Base-by-base conservation (phyloP, 257 asterid genomes). In the Solanum neorickii region DNA sequence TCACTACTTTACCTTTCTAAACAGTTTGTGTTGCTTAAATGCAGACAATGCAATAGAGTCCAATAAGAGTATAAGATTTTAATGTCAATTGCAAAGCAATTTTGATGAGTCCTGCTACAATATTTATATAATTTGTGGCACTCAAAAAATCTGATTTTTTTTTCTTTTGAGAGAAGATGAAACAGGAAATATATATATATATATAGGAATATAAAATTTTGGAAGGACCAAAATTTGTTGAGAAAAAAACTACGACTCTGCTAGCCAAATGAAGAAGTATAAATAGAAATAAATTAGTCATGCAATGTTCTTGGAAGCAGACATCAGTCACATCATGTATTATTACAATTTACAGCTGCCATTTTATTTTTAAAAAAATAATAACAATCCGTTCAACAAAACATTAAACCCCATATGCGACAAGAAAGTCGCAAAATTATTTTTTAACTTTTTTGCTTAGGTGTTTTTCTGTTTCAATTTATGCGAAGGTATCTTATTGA, bases 301-400 rank as follows among this genome's bases (percentile, higher is more conserved):
- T 78, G 83, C 88, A 37, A 76, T 68, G 77, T 86, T 65, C 88
- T 37, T 25, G 86, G 87, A 88, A 89, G 83, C 76, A 76, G 70
- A 83, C 52, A 86, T 47, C 85, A 25, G 85, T 88, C 84, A 82
- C 90, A 73, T 21, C 75, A n/a, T 89, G 42, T 9, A 21, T 70
- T 52, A 46, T 14, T 75, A 89, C 27, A 59, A 59, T 59, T 21
- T 59, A 21, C 92, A 90, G 93, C 92, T 88, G 94, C 92, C 86
- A 76, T 56, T 20, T 18, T 56, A 60, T 13, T 12, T 10, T 9
- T 0, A 21, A 23, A 60, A 9, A 39, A 47, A 1, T 14, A 25
- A 46, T 18, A 47, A 82, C 29, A 49, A 18, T 18, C 20, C 44
- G 20, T 18, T 82, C 69, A 82, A 82, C 85, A 3, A 82, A 27